Evolutionary conservation across 2,329 filamentous ascomycete species (phyloP).

Genomic region (Trichoderma koningii): DNA sequence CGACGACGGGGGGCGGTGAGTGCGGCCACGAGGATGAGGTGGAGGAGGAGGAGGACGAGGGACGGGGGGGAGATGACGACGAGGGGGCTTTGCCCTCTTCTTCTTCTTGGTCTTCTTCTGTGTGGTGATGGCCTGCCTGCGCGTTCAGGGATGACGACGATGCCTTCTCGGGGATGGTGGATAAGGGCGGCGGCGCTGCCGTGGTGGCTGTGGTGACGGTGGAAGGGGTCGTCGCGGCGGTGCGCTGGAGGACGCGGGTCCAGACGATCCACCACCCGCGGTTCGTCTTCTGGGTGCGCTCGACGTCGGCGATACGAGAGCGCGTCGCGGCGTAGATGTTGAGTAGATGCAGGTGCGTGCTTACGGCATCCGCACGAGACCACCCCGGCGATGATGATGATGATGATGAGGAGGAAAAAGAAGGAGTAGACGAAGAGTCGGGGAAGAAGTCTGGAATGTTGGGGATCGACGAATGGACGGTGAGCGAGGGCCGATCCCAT

Average conservation of each 20-base stretch:
- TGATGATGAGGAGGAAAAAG: neutral
- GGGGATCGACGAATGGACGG: conserved; percentile 65
- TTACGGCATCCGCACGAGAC: conserved; percentile 64
- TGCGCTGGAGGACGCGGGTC: conserved; percentile 55
- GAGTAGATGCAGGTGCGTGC: conserved; percentile 65
- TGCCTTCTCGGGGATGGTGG: conserved; percentile 35
- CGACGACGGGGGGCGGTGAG: conserved; percentile 30
- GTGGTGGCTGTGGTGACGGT: conserved; percentile 15
- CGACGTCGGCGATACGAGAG: conserved; percentile 49
- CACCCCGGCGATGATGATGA: conserved; percentile 43
- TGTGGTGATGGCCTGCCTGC: neutral
- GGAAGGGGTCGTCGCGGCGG: conserved; percentile 29
- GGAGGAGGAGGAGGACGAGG: neutral
- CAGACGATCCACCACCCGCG: conserved; percentile 72
- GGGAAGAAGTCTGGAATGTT: conserved; percentile 58
- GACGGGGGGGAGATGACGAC: neutral
- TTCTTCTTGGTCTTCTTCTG: neutral
- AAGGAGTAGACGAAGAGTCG: neutral
- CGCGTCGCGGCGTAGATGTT: conserved; percentile 55
- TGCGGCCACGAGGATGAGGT: neutral
- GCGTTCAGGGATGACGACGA: conserved; percentile 28
- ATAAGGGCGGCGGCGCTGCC: conserved; percentile 29
- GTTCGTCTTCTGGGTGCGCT: conserved; percentile 66
- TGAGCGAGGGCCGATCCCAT: conserved; percentile 60
- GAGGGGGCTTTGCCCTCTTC: neutral